A percentile compares a stretch with the other conserved stretches of the same genome.
Conservation (phyloP, 257 asterid species). For the Ajuga chamaepitys region DNA sequence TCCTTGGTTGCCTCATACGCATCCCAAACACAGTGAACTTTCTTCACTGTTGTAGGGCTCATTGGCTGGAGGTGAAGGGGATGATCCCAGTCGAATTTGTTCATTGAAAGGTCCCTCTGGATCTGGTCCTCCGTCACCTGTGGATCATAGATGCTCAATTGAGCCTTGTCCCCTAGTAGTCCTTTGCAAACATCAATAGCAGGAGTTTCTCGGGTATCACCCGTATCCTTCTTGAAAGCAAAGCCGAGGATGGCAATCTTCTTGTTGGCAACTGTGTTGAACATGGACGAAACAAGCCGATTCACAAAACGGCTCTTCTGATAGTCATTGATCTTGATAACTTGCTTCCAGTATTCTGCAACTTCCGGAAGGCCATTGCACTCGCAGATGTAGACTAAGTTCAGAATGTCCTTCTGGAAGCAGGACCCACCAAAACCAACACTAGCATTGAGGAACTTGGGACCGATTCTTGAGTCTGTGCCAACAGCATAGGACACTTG, state of each 20-base stretch:
- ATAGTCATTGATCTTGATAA: slow-evolving; percentile 77
- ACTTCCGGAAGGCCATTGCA: slow-evolving; percentile 87
- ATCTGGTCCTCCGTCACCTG: slow-evolving; percentile 82
- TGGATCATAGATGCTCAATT: slow-evolving; percentile 76
- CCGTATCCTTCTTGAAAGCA: slow-evolving; percentile 83
- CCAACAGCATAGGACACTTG: slow-evolving; percentile 75
- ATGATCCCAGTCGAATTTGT: slow-evolving; percentile 86
- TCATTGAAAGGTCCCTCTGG: slow-evolving; percentile 82
- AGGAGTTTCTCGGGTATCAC: slow-evolving; percentile 82
- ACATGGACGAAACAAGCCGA: slow-evolving; percentile 73
- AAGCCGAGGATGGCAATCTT: slow-evolving; percentile 71
- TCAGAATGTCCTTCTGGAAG: slow-evolving; percentile 85
- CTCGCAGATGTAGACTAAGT: slow-evolving; percentile 81
- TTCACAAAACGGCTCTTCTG: slow-evolving; percentile 78
- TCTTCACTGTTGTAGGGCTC: slow-evolving; percentile 74
- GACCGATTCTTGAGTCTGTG: slow-evolving; percentile 70
- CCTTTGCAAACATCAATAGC: slow-evolving; percentile 89
- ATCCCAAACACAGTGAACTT: slow-evolving; percentile 60
- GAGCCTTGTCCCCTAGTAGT: slow-evolving; percentile 72
- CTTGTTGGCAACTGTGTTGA: slow-evolving; percentile 82
- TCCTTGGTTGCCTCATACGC: slow-evolving; percentile 74
- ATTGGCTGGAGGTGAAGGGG: slow-evolving; percentile 86
- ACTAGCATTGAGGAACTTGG: slow-evolving; percentile 77
- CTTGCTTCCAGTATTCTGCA: slow-evolving; percentile 88
- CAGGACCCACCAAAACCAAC: slow-evolving; percentile 92